Conservation (phyloP, 2,329 filamentous ascomycete genomes). For the Fusarium cicatricum region DNA sequence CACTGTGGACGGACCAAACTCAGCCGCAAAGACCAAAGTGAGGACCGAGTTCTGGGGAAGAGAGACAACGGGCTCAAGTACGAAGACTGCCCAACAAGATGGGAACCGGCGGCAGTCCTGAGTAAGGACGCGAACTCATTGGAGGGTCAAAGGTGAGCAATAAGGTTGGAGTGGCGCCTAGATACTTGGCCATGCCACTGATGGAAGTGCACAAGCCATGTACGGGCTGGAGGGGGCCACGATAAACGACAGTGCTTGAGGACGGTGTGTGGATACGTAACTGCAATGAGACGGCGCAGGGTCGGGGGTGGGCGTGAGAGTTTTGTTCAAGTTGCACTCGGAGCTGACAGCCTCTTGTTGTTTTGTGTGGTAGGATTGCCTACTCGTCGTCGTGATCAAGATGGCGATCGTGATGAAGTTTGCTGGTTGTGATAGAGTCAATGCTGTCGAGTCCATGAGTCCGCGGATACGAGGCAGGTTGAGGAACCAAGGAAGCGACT, state of each 20-base stretch:
- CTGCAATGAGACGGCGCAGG: constrained; percentile 1
- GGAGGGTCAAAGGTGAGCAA: constrained; percentile 1
- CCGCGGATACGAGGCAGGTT: not conserved
- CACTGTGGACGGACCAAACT: not conserved
- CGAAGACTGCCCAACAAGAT: not conserved
- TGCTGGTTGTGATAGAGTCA: not conserved
- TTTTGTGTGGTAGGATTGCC: not conserved
- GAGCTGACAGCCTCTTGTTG: not conserved
- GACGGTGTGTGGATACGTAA: constrained; percentile 1
- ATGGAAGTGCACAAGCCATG: constrained; percentile 7
- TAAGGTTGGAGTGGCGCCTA: constrained; percentile 23
- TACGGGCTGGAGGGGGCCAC: not conserved
- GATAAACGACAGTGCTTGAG: not conserved
- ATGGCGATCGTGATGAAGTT: not conserved
- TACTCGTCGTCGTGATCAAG: not conserved
- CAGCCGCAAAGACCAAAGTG: not conserved
- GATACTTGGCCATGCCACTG: constrained; percentile 9
- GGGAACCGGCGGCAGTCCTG: not conserved
- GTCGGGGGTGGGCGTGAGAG: not conserved
- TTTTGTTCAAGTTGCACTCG: not conserved
- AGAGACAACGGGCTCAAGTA: not conserved
- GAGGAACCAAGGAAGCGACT: not conserved
- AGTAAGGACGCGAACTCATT: not conserved
- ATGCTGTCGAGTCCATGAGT: not conserved
- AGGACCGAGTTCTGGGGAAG: not conserved